Conservation (phyloP, 148 eudicot genomes). For the Camellia lanceoleosa region DNA sequence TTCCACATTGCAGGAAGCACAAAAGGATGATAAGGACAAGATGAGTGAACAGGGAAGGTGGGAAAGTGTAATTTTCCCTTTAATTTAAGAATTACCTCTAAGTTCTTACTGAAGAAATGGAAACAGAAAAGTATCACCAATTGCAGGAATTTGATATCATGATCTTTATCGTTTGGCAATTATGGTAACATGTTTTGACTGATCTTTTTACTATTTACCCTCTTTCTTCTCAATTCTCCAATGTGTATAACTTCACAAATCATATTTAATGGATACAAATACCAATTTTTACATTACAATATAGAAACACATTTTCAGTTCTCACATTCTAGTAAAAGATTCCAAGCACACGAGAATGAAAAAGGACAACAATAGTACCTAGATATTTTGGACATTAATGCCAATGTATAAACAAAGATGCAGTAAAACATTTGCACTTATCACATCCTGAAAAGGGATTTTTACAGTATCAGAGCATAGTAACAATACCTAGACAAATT, state of each 20-base stretch:
- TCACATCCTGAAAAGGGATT: not conserved
- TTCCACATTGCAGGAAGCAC: not conserved
- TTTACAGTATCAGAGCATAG: not conserved
- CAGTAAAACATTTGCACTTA: constrained; percentile 1
- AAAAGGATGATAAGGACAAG: not conserved
- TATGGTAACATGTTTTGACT: not conserved
- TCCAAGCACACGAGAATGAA: not conserved
- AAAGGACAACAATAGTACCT: not conserved
- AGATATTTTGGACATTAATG: not conserved
- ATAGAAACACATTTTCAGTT: not conserved
- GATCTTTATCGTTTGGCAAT: not conserved
- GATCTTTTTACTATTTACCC: not conserved
- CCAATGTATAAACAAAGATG: not conserved
- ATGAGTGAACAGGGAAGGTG: not conserved
- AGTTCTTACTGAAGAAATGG: not conserved
- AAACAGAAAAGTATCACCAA: not conserved
- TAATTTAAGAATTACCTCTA: not conserved
- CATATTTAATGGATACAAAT: not conserved
- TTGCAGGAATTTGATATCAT: not conserved
- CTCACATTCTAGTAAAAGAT: not conserved
- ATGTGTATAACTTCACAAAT: constrained; percentile 2
- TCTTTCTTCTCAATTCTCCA: not conserved
- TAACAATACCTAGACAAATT: constrained; percentile 42
- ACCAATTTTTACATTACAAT: not conserved
- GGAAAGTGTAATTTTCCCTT: no score